phyloP scores from a whole-genome alignment of 2,329 filamentous ascomycete genomes.

The Curvularia sp. region DNA sequence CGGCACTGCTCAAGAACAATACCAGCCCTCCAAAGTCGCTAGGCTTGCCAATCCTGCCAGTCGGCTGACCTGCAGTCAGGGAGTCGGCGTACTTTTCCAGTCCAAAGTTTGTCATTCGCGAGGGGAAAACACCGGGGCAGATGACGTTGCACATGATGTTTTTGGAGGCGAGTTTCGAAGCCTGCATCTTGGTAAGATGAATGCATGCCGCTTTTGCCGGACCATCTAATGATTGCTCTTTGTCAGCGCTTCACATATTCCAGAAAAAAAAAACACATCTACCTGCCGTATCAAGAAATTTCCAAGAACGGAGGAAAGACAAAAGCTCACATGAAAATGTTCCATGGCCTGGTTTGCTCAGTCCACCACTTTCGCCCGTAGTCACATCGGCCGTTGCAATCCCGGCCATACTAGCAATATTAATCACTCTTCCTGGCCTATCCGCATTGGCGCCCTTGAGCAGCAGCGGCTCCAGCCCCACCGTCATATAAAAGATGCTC shows the following conservation, averaged over 20 bases:
- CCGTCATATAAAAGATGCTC: slow-evolving; percentile 59
- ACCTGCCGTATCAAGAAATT: background rate
- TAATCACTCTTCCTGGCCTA: slow-evolving; percentile 59
- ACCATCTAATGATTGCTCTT: slow-evolving; percentile 56
- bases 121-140: slow-evolving; percentile 58
- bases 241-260: background rate
- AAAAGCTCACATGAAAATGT: slow-evolving; percentile 57
- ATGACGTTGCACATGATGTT: slow-evolving; percentile 61
- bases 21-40: slow-evolving; percentile 58
- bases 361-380: slow-evolving; percentile 56
- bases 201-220: slow-evolving; percentile 63
- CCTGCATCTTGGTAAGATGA: slow-evolving; percentile 60
- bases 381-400: slow-evolving; percentile 57
- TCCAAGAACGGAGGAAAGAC: background rate
- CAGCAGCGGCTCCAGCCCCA: slow-evolving; percentile 57
- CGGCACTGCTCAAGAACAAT: slow-evolving; percentile 54
- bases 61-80: slow-evolving; percentile 57
- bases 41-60: slow-evolving; percentile 57
- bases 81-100: slow-evolving; percentile 59
- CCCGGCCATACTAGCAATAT: slow-evolving; percentile 60
- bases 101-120: slow-evolving; percentile 63
- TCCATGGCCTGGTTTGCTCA: slow-evolving; percentile 60
- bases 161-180: slow-evolving; percentile 59
- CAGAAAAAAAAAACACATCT: background rate
- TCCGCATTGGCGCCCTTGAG: slow-evolving; percentile 55